phyloP scores from a whole-genome alignment of 352 stramenopile species.

The Globisporangium nagaii region DNA sequence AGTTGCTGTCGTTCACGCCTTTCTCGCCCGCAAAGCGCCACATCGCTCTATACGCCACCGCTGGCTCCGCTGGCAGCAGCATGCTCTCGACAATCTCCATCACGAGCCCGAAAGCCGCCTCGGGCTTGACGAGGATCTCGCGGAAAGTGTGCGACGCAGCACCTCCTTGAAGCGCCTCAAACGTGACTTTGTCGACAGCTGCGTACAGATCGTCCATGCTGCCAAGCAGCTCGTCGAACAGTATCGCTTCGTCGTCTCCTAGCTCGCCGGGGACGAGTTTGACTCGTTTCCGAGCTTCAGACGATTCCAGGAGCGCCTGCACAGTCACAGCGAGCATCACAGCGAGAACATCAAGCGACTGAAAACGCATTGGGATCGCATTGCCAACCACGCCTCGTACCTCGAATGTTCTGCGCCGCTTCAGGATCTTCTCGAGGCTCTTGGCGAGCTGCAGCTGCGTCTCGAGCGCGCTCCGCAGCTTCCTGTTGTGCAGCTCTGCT shows the following conservation, averaged over 20 bases:
- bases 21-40: not conserved
- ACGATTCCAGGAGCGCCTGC: not conserved
- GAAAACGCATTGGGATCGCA: not conserved
- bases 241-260: not conserved
- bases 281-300: not conserved
- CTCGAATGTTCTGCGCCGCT: constrained; percentile 5
- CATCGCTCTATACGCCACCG: not conserved
- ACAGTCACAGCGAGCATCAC: not conserved
- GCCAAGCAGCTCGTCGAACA: not conserved
- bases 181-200: not conserved
- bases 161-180: not conserved
- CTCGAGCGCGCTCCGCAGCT: not conserved
- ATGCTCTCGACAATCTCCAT: not conserved
- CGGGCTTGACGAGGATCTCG: not conserved
- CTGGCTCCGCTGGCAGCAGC: not conserved
- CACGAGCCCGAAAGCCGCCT: not conserved
- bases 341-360: not conserved
- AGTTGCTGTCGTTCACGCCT: not conserved
- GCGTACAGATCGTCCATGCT: not conserved
- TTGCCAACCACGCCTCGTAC: no score
- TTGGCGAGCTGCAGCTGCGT: constrained; percentile 23
- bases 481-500: not conserved
- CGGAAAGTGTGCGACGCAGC: not conserved
- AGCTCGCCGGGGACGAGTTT: not conserved
- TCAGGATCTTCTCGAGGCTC: constrained; percentile 34